Evolutionary conservation across 306 rosid species (phyloP).

Genomic region (Quercus robur): DNA sequence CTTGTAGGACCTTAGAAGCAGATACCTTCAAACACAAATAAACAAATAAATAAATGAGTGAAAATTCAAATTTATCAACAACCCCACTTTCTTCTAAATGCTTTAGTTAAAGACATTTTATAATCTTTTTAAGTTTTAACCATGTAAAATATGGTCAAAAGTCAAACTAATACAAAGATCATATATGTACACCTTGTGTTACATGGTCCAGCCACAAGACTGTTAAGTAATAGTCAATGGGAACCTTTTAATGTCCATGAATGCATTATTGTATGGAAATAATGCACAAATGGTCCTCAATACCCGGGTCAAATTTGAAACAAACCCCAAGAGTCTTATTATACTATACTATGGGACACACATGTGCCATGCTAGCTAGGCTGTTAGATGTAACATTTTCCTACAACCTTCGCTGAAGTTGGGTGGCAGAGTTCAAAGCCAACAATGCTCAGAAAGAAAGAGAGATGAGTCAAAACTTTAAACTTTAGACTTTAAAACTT

Average conservation of each 20-base stretch:
- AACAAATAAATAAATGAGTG: conserved; percentile 7
- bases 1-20: conserved; percentile 98
- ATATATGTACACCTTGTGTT: not conserved
- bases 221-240: conserved; percentile 24
- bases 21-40: conserved; percentile 55
- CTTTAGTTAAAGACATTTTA: no score
- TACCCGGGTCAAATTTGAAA: conserved; percentile 54
- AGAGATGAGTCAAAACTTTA: not conserved
- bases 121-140: no score
- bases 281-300: conserved; percentile 21
- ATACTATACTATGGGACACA: conserved; percentile 4
- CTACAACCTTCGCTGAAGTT: not conserved
- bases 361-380: conserved; percentile 17
- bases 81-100: conserved; percentile 5
- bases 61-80: not conserved
- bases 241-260: conserved; percentile 20
- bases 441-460: not conserved
- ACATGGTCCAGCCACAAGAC: not conserved
- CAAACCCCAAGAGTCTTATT: not conserved
- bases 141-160: no score
- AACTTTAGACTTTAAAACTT: no score
- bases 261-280: conserved; percentile 23
- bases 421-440: not conserved
- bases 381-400: conserved; percentile 8
- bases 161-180: no score